Evolutionary conservation across 1,139 yeast genomes (phyloP).

Genomic region (Scheffersomyces titani): DNA sequence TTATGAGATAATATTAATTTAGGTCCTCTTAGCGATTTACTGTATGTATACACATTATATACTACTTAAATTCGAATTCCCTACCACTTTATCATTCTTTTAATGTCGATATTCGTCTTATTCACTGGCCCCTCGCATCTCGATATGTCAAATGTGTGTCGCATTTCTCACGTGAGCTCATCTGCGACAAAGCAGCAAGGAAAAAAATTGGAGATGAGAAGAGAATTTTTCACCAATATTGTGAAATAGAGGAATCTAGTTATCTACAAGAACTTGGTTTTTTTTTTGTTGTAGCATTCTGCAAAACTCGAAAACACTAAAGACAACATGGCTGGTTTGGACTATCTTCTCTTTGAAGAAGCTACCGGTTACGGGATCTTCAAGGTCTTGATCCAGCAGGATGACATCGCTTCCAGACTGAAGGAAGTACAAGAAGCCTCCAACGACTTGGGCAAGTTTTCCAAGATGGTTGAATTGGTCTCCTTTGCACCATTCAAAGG

Average conservation of each 20-base stretch:
- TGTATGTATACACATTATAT: no score
- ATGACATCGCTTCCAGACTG: slow-evolving; percentile 87
- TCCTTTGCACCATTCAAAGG: slow-evolving; percentile 98
- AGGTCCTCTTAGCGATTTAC: neutral
- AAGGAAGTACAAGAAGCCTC: slow-evolving; percentile 94
- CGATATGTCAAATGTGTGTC: neutral
- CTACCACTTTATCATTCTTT: neutral
- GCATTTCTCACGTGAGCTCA: neutral
- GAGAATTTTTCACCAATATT: slow-evolving; percentile 14
- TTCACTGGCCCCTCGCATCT: neutral
- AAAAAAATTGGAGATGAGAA: slow-evolving; percentile 13
- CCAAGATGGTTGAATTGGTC: slow-evolving; percentile 89
- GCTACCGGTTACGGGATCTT: slow-evolving; percentile 98
- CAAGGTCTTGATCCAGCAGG: slow-evolving; percentile 92
- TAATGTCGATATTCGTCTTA: neutral
- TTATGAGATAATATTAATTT: neutral
- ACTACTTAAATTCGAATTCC: neutral
- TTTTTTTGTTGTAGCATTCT: neutral
- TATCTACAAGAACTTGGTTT: neutral
- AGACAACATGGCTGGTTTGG: slow-evolving; percentile 62
- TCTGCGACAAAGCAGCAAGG: slow-evolving; percentile 6
- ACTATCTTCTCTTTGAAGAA: slow-evolving; percentile 94
- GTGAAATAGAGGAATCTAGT: neutral
- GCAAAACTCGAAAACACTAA: neutral
- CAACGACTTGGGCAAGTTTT: slow-evolving; percentile 82